Evolutionary conservation across 2,329 filamentous ascomycete genomes (phyloP).

Genomic region (Penicillium olsonii): DNA sequence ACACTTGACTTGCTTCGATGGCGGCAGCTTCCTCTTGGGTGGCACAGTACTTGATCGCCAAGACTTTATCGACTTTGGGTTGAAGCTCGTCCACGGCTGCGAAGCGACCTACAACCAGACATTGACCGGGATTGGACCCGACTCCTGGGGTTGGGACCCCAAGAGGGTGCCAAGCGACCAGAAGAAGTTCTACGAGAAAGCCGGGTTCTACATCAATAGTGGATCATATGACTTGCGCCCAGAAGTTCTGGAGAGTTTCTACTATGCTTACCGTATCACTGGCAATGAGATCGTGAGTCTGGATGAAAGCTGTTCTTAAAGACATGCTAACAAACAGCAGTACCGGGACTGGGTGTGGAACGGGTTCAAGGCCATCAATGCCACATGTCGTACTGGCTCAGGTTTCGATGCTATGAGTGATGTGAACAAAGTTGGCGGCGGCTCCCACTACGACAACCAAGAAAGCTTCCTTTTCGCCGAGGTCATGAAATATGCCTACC

Average conservation of each 20-base stretch:
- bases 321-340: constrained; percentile 23
- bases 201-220: constrained; percentile 71
- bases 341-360: constrained; percentile 87
- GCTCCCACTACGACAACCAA: constrained; percentile 67
- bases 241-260: constrained; percentile 80
- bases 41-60: constrained; percentile 67
- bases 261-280: constrained; percentile 83
- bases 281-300: constrained; percentile 58
- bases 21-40: constrained; percentile 82
- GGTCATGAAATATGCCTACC: constrained; percentile 79
- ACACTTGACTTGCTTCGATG: constrained; percentile 75
- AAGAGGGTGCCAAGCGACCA: constrained; percentile 51
- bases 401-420: constrained; percentile 68
- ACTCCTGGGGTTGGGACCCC: constrained; percentile 65
- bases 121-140: constrained; percentile 74
- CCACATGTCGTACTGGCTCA: constrained; percentile 62
- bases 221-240: constrained; percentile 69
- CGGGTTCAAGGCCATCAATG: constrained; percentile 69
- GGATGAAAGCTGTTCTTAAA: not conserved
- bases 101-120: constrained; percentile 71
- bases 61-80: constrained; percentile 72
- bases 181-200: constrained; percentile 61
- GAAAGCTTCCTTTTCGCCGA: constrained; percentile 90
- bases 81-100: constrained; percentile 71
- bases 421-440: constrained; percentile 66